These are phyloP conservation scores for Agroathelia rolfsii DNA, from an alignment of 1,284 basidiomycete genomes.

Conservation along the genomic window DNA sequence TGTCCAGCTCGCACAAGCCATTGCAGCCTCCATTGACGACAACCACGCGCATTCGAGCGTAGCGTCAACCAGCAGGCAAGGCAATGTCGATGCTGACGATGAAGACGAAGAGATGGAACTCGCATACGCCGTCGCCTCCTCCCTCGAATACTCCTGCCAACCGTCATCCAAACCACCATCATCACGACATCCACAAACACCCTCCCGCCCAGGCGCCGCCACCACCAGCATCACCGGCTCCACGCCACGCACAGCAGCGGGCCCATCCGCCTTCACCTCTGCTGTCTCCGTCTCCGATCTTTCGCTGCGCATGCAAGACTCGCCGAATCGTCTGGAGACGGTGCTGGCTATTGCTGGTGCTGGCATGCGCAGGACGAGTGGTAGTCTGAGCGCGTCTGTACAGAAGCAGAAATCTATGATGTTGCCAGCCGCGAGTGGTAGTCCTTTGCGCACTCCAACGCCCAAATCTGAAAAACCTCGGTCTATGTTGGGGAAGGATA, in stretches of 20 bases:
- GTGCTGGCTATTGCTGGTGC: constrained; percentile 55
- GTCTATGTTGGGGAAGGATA: too few relatives aligned
- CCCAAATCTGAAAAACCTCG: too few relatives aligned
- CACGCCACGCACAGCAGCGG: constrained; percentile 8
- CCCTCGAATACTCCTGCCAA: constrained; percentile 8
- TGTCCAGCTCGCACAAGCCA: not conserved
- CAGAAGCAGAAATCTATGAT: constrained; percentile 6
- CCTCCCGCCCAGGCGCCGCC: constrained; percentile 7
- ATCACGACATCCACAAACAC: constrained; percentile 5
- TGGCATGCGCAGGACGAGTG: constrained; percentile 22
- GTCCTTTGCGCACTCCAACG: too few relatives aligned
- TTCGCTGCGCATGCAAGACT: constrained; percentile 22
- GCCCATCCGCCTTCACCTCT: constrained; percentile 5
- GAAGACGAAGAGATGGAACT: constrained; percentile 20
- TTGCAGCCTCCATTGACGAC: not conserved
- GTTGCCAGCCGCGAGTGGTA: too few relatives aligned
- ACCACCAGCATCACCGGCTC: constrained; percentile 4
- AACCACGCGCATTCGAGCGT: not conserved
- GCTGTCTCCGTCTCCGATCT: constrained; percentile 15
- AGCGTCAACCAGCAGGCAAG: not conserved
- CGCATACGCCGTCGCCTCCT: constrained; percentile 10
- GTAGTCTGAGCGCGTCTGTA: constrained; percentile 8
- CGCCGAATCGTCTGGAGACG: constrained; percentile 49
- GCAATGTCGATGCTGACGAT: constrained; percentile 4
- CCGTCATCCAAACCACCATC: constrained; percentile 9